A percentile compares a stretch with the other conserved stretches of the same genome.
Conservation (phyloP, 768 basidiomycete species). For the Collybia sp. region DNA sequence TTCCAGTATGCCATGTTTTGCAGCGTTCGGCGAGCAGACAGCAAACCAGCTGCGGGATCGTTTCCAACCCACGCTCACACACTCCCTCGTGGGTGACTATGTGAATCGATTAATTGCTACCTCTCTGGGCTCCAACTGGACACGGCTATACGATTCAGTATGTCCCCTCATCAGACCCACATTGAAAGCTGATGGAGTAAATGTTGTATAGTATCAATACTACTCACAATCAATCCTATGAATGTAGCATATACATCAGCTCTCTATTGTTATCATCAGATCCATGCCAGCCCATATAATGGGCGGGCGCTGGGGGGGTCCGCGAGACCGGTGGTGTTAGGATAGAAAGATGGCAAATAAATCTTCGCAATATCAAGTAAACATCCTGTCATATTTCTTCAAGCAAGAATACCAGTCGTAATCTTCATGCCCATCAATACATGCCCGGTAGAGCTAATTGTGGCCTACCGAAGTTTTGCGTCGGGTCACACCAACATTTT, state of each 20-base stretch:
- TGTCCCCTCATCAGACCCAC: slow-evolving; percentile 16
- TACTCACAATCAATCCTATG: slow-evolving; percentile 85
- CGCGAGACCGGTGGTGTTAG: no score
- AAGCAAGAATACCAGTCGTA: slow-evolving; percentile 89
- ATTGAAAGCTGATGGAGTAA: neutral
- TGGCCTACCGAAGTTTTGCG: slow-evolving; percentile 67
- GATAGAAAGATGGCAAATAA: no score
- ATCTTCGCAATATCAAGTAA: slow-evolving; percentile 17
- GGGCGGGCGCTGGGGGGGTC: no score
- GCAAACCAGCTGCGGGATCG: slow-evolving; percentile 85
- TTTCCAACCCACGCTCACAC: slow-evolving; percentile 88
- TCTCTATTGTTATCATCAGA: neutral
- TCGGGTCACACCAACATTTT: slow-evolving; percentile 81
- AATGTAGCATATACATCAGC: slow-evolving; percentile 10
- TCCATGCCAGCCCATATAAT: no score
- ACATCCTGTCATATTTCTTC: slow-evolving; percentile 66
- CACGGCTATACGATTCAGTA: slow-evolving; percentile 92
- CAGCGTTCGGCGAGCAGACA: slow-evolving; percentile 87
- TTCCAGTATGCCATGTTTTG: slow-evolving; percentile 88
- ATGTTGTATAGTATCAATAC: slow-evolving; percentile 71
- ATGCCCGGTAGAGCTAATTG: neutral
- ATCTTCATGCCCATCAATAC: slow-evolving; percentile 33
- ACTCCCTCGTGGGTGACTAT: slow-evolving; percentile 78
- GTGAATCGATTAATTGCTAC: slow-evolving; percentile 88
- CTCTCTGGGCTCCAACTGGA: slow-evolving; percentile 92